Evolutionary conservation across 2,329 filamentous ascomycete genomes (phyloP).

Genomic region (Venturia carpophila): DNA sequence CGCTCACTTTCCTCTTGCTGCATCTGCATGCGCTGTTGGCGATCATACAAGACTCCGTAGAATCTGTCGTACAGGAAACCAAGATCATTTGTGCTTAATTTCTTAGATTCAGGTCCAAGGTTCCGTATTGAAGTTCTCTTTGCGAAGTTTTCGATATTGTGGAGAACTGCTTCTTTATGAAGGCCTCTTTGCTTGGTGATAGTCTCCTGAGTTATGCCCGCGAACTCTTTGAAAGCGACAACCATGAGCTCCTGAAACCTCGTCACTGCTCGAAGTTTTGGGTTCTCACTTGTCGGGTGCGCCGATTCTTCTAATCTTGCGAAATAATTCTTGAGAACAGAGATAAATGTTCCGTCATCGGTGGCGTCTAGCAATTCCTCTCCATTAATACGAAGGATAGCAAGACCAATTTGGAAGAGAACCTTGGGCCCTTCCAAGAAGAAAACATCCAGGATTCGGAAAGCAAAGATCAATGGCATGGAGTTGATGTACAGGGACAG

Average conservation of each 20-base stretch:
- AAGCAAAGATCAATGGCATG: conserved; percentile 96
- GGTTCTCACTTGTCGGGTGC: conserved; percentile 90
- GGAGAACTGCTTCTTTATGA: conserved; percentile 89
- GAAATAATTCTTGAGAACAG: conserved; percentile 91
- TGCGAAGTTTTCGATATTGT: conserved; percentile 94
- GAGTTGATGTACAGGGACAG: conserved; percentile 98
- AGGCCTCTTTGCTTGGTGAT: conserved; percentile 83
- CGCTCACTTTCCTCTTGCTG: conserved; percentile 60
- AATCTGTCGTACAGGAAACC: conserved; percentile 90
- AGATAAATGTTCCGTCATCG: conserved; percentile 95
- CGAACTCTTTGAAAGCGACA: conserved; percentile 96
- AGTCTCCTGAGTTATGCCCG: conserved; percentile 85
- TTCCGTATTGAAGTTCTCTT: conserved; percentile 96
- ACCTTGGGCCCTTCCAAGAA: conserved; percentile 98
- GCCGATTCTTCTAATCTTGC: conserved; percentile 88
- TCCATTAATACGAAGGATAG: conserved; percentile 94
- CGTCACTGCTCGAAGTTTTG: conserved; percentile 87
- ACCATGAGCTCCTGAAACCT: conserved; percentile 98
- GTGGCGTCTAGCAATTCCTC: conserved; percentile 88
- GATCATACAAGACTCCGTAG: conserved; percentile 84
- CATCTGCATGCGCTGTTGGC: conserved; percentile 72
- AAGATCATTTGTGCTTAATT: conserved; percentile 75
- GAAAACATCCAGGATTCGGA: conserved; percentile 93
- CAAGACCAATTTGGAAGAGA: conserved; percentile 89
- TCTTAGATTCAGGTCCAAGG: conserved; percentile 90